A percentile compares a stretch with the other conserved stretches of the same genome.
Evolutionary conservation across 352 stramenopile species (phyloP).

Genomic region (Phytophthora sp.): DNA sequence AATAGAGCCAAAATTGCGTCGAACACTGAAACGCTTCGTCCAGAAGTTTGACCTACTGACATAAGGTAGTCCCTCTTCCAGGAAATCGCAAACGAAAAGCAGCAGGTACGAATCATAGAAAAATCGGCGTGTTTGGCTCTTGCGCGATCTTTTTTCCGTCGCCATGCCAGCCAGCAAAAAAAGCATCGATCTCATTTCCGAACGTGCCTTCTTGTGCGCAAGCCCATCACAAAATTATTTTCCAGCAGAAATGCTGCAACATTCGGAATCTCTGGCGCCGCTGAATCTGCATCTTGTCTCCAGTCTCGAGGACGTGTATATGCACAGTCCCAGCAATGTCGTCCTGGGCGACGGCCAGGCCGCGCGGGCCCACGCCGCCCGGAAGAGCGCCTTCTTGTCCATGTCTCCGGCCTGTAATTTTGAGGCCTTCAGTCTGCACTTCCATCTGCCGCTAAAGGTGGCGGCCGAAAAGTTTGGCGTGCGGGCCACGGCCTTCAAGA

Average conservation of each 20-base stretch:
- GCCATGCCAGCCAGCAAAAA: no score
- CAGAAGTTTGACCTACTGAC: no score
- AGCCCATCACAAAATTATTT: slow-evolving; percentile 3
- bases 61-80: no score
- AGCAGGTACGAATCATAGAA: slow-evolving; percentile 10
- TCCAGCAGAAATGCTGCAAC: slow-evolving; percentile 30
- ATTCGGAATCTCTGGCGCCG: slow-evolving; percentile 24
- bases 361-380: slow-evolving; percentile 37
- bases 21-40: no score
- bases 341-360: slow-evolving; percentile 25
- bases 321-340: slow-evolving; percentile 39
- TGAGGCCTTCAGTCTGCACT: slow-evolving; percentile 69
- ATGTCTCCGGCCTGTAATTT: slow-evolving; percentile 74
- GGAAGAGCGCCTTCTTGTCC: slow-evolving; percentile 55
- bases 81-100: no score
- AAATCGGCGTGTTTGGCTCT: slow-evolving; percentile 20
- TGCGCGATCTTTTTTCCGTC: slow-evolving; percentile 38
- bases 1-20: no score
- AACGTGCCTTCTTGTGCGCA: slow-evolving; percentile 26
- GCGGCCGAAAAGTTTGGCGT: slow-evolving; percentile 80
- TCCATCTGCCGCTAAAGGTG: slow-evolving; percentile 71
- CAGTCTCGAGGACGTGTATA: slow-evolving; percentile 43
- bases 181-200: slow-evolving; percentile 26
- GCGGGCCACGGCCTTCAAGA: slow-evolving; percentile 78
- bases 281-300: slow-evolving; percentile 46